A percentile compares a stretch with the other conserved stretches of the same genome.
Evolutionary conservation across 1,139 yeast genomes (phyloP).

Genomic region (Yamadazyma triangularis): DNA sequence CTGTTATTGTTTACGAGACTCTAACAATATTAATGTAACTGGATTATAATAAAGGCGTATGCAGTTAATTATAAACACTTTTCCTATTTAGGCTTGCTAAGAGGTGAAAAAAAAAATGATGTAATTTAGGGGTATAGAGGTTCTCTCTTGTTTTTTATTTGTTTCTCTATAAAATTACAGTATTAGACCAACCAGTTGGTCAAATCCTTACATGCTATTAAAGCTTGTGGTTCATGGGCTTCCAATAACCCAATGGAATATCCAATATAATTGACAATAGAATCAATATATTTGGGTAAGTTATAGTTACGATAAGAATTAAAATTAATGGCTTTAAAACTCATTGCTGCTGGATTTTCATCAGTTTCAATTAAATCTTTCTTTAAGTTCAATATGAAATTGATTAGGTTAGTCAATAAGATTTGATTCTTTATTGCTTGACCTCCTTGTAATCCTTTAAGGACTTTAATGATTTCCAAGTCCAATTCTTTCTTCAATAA

Average conservation of each 20-base stretch:
- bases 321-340: conserved; percentile 2
- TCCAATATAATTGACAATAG: conserved; percentile 4
- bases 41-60: no score
- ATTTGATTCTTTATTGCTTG: conserved; percentile 5
- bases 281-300: conserved; percentile 6
- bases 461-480: conserved; percentile 10
- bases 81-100: no score
- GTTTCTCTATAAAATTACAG: no score
- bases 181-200: conserved; percentile 14
- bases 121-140: no score
- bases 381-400: conserved; percentile 3
- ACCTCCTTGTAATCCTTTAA: conserved; percentile 4
- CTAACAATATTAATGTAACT: no score
- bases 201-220: conserved; percentile 12
- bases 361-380: conserved; percentile 1
- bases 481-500: conserved; percentile 11
- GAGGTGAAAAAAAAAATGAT: no score
- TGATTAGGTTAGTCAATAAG: conserved; percentile 4
- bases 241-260: conserved; percentile 3
- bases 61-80: no score
- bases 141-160: no score
- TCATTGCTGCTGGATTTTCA: background rate
- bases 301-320: background rate
- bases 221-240: conserved; percentile 5
- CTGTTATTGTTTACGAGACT: no score